These are phyloP conservation scores for Botrytis sinoallii DNA, from an alignment of 2,329 filamentous ascomycete species.

Conservation along the genomic window DNA sequence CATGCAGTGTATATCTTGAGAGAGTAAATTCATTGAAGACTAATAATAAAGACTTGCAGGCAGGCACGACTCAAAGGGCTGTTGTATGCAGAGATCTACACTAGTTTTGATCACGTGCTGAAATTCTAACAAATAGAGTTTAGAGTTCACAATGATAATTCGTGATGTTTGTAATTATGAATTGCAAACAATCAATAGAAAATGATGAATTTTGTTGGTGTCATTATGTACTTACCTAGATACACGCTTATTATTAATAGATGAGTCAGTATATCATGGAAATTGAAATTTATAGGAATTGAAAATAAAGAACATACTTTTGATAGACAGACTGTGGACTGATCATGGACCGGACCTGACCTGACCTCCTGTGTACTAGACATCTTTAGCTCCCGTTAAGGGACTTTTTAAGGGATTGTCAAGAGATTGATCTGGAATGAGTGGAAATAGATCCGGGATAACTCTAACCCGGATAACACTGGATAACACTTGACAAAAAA, in stretches of 20 bases:
- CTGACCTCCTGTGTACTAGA: neutral
- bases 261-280: neutral
- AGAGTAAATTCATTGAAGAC: neutral
- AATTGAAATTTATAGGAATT: neutral
- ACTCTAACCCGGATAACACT: neutral
- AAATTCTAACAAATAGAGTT: neutral
- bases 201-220: neutral
- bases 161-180: neutral
- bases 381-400: neutral
- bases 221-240: neutral
- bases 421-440: neutral
- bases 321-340: neutral
- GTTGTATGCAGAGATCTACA: conserved; percentile 3
- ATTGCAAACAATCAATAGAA: neutral
- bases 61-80: neutral
- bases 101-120: neutral
- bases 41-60: neutral
- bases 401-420: neutral
- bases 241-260: neutral
- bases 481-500: neutral
- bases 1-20: neutral
- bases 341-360: neutral
- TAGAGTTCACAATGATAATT: neutral
- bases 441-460: neutral
- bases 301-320: neutral